Conservation (phyloP, 768 basidiomycete genomes). For the Lactarius indigo region DNA sequence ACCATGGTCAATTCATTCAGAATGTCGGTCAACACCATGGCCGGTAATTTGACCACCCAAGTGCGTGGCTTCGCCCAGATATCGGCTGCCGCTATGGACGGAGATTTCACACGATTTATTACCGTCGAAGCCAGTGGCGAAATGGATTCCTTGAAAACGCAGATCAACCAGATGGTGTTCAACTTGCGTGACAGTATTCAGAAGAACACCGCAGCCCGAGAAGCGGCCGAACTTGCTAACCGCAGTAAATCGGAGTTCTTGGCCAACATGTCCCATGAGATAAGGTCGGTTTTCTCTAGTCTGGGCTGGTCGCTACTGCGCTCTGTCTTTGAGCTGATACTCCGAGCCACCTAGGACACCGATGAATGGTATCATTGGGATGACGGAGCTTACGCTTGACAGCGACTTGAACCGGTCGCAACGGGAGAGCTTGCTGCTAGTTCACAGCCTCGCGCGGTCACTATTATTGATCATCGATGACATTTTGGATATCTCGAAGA, state of each 20-base stretch:
- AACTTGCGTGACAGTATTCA: conserved; percentile 95
- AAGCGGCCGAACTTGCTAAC: conserved; percentile 97
- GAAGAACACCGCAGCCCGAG: conserved; percentile 97
- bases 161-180: conserved; percentile 99
- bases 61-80: conserved; percentile 99
- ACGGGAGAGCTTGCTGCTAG: conserved; percentile 91
- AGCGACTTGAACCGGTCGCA: conserved; percentile 93
- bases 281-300: conserved; percentile 57
- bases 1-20: conserved; percentile 36
- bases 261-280: conserved; percentile 98
- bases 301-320: background rate
- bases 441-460: conserved; percentile 90
- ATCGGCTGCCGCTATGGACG: conserved; percentile 96
- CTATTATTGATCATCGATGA: conserved; percentile 97
- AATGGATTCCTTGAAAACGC: conserved; percentile 99
- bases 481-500: conserved; percentile 99
- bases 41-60: conserved; percentile 93
- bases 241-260: conserved; percentile 96
- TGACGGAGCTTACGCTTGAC: conserved; percentile 97
- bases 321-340: background rate
- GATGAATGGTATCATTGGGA: conserved; percentile 99
- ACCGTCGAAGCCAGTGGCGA: conserved; percentile 98
- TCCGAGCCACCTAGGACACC: conserved; percentile 65
- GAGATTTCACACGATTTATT: conserved; percentile 98
- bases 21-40: conserved; percentile 97